A percentile compares a stretch with the other conserved stretches of the same genome.
Evolutionary conservation across 2,329 filamentous ascomycete species (phyloP).

Genomic region (Calonectria naviculata): DNA sequence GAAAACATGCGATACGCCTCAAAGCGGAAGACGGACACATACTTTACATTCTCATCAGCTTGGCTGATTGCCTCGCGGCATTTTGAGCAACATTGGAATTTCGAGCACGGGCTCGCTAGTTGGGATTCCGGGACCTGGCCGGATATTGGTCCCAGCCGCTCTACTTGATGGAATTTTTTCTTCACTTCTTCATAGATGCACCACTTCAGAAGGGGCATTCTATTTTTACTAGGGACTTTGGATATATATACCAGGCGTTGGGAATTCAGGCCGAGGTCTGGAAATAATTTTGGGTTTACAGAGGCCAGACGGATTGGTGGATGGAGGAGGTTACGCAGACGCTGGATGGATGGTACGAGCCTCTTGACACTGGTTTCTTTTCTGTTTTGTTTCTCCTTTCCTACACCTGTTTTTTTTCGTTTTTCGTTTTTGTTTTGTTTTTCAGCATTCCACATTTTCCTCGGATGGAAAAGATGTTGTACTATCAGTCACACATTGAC

Average conservation of each 20-base stretch:
- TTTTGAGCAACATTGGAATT: neutral
- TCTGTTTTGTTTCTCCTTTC: conserved; percentile 4
- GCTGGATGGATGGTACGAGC: conserved; percentile 33
- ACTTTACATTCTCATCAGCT: conserved; percentile 39
- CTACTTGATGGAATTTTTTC: neutral
- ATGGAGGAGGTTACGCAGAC: conserved; percentile 23
- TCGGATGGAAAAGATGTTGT: conserved; percentile 24
- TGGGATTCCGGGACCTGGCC: conserved; percentile 1
- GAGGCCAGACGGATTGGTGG: neutral
- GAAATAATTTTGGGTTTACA: neutral
- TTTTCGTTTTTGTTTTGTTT: conserved; percentile 9
- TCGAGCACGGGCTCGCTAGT: conserved; percentile 10
- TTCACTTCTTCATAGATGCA: conserved; percentile 23
- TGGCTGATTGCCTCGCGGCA: conserved; percentile 43
- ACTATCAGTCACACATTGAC: conserved; percentile 30
- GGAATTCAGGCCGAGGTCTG: conserved; percentile 25
- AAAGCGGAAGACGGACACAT: conserved; percentile 23
- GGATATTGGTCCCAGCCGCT: conserved; percentile 12
- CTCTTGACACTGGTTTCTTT: conserved; percentile 18
- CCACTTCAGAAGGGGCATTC: conserved; percentile 27
- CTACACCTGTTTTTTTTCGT: conserved; percentile 7
- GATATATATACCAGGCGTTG: conserved; percentile 31
- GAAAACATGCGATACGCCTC: conserved; percentile 22
- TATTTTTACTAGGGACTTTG: conserved; percentile 29
- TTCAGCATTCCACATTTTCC: neutral